Conservation (phyloP, 2,329 filamentous ascomycete genomes). For the Fusarium albosuccineum region DNA sequence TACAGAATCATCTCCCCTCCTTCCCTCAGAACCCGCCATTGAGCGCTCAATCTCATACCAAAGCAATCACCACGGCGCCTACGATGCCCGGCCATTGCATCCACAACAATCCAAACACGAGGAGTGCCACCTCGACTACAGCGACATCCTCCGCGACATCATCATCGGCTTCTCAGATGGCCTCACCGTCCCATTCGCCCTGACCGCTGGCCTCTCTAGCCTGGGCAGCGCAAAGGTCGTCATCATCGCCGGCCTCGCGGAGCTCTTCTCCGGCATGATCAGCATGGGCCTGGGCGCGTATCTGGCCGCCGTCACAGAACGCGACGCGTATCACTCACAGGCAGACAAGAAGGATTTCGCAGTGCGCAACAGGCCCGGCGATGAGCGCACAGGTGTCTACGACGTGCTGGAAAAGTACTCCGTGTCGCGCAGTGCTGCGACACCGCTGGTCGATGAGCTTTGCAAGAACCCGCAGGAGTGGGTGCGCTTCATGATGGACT, state of each 20-base stretch:
- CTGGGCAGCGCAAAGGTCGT: conserved; percentile 75
- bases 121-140: conserved; percentile 52
- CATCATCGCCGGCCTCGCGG: conserved; percentile 79
- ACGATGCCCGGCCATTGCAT: conserved; percentile 38
- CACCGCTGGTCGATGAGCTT: conserved; percentile 64
- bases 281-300: conserved; percentile 84
- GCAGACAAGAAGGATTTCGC: conserved; percentile 59
- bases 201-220: conserved; percentile 79
- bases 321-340: conserved; percentile 63
- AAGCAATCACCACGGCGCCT: conserved; percentile 23
- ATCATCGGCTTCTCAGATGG: conserved; percentile 85
- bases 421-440: conserved; percentile 57
- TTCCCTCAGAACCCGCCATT: conserved; percentile 48
- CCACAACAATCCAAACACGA: conserved; percentile 41
- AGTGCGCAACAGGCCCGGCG: conserved; percentile 57
- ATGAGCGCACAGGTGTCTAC: conserved; percentile 62
- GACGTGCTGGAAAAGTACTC: conserved; percentile 65
- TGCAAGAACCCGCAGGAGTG: conserved; percentile 62
- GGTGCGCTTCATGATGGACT: conserved; percentile 72
- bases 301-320: conserved; percentile 73
- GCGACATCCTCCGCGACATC: conserved; percentile 69
- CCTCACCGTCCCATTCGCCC: conserved; percentile 82
- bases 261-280: conserved; percentile 81
- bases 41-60: conserved; percentile 46
- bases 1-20: conserved; percentile 51